Percentiles rank a stretch among this genome's conserved stretches.
phyloP scores from a whole-genome alignment of 2,329 filamentous ascomycete species.

The Nemania sp. region DNA sequence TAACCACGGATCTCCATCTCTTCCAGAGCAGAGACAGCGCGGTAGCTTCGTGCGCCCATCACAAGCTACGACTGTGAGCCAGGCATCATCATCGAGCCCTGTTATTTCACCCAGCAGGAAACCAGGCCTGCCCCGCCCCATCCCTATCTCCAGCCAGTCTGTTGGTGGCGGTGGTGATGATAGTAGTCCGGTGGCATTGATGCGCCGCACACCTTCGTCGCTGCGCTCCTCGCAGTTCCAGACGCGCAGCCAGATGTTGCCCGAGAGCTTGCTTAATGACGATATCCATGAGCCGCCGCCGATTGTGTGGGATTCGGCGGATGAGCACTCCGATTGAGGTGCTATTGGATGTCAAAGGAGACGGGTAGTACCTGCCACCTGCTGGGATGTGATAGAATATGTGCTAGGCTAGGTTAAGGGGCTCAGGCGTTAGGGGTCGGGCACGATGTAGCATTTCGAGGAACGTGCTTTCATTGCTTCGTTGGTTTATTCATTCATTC shows the following conservation, averaged over 20 bases:
- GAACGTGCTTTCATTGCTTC: no score
- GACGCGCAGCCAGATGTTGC: conserved; percentile 56
- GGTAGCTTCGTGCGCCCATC: conserved; percentile 43
- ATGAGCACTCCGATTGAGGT: conserved; percentile 40
- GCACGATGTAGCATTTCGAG: no score
- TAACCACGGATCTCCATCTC: conserved; percentile 18
- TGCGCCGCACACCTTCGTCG: conserved; percentile 29
- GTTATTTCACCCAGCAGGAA: conserved; percentile 38
- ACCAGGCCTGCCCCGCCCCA: conserved; percentile 30
- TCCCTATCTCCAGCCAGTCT: conserved; percentile 26
- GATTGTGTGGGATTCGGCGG: conserved; percentile 50
- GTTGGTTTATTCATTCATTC: no score
- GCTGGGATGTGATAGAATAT: no score
- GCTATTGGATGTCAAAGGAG: no score
- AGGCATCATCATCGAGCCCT: conserved; percentile 40
- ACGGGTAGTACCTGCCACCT: no score
- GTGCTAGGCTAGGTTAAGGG: no score
- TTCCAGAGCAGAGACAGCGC: conserved; percentile 24
- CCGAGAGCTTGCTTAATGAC: conserved; percentile 50
- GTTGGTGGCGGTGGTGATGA: conserved; percentile 29
- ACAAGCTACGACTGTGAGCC: conserved; percentile 50
- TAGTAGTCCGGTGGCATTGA: no score
- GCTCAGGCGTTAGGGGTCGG: no score
- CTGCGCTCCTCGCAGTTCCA: conserved; percentile 52
- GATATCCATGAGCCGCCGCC: conserved; percentile 44